Percentiles rank a stretch among this genome's conserved stretches.
Evolutionary conservation across 345 rosid genomes (phyloP).

Genomic region (Populus nigra): DNA sequence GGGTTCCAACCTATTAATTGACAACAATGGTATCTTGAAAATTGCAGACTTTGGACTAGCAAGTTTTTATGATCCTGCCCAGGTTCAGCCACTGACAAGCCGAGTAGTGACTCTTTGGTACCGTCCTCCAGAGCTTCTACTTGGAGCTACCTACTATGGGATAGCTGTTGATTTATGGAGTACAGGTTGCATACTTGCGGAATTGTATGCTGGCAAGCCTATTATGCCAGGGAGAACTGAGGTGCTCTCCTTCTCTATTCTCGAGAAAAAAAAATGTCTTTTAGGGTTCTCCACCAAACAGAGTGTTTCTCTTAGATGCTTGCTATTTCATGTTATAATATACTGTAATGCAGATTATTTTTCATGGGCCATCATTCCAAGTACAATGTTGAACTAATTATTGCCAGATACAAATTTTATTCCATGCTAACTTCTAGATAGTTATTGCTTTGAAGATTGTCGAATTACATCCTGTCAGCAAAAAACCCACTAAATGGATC

Average conservation of each 20-base stretch:
- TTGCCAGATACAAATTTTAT: not conserved
- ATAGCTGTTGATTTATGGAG: constrained; percentile 97
- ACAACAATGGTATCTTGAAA: constrained; percentile 83
- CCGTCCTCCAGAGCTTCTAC: constrained; percentile 93
- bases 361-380: not conserved
- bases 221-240: constrained; percentile 99
- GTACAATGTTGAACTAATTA: not conserved
- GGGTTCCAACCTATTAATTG: constrained; percentile 93
- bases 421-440: not conserved
- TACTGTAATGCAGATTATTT: not conserved
- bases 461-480: not conserved
- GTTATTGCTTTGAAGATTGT: not conserved
- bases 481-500: too few species aligned
- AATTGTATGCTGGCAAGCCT: constrained; percentile 93
- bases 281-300: not conserved
- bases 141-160: constrained; percentile 88
- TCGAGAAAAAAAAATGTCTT: not conserved
- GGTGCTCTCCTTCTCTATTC: constrained; percentile 39
- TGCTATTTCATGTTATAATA: not conserved
- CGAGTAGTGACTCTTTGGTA: constrained; percentile 99
- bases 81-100: constrained; percentile 77
- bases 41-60: constrained; percentile 98
- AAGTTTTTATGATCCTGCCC: constrained; percentile 74
- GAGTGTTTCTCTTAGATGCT: not conserved
- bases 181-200: constrained; percentile 94